Evolutionary conservation across 371 early-diverging fungal genomes (phyloP).

Genomic region (Mucor lusitanicus): DNA sequence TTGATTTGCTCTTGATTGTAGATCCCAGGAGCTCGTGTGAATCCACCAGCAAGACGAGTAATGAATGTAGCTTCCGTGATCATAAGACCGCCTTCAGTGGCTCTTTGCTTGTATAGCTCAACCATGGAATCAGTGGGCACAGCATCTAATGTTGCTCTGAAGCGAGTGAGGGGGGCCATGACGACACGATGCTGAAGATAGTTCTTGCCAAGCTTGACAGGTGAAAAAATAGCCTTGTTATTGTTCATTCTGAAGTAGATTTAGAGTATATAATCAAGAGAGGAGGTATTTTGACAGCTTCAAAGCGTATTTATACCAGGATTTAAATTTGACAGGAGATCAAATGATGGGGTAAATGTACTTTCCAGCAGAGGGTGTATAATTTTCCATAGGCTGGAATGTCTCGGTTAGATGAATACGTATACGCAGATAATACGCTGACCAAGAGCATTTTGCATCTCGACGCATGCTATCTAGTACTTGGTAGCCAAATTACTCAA

Average conservation of each 20-base stretch:
- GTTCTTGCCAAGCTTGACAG: constrained; percentile 16
- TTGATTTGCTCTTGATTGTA: constrained; percentile 42
- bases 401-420: not conserved
- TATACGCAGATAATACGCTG: not conserved
- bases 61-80: constrained; percentile 52
- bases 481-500: not conserved
- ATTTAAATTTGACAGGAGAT: not conserved
- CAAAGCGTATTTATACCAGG: not conserved
- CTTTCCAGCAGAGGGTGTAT: not conserved
- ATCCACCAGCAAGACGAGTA: constrained; percentile 30
- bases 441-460: not conserved
- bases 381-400: not conserved
- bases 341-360: not conserved
- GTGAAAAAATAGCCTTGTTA: constrained; percentile 1
- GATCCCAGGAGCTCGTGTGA: constrained; percentile 36
- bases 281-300: not conserved
- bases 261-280: not conserved
- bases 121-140: constrained; percentile 42
- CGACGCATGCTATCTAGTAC: not conserved
- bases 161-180: constrained; percentile 57
- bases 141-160: constrained; percentile 4
- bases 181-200: constrained; percentile 54
- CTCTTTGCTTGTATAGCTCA: constrained; percentile 56
- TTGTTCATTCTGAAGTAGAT: not conserved
- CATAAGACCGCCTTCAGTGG: constrained; percentile 44